phyloP scores from a whole-genome alignment of 1,139 yeast genomes.

The Yamadazyma diospyri region DNA sequence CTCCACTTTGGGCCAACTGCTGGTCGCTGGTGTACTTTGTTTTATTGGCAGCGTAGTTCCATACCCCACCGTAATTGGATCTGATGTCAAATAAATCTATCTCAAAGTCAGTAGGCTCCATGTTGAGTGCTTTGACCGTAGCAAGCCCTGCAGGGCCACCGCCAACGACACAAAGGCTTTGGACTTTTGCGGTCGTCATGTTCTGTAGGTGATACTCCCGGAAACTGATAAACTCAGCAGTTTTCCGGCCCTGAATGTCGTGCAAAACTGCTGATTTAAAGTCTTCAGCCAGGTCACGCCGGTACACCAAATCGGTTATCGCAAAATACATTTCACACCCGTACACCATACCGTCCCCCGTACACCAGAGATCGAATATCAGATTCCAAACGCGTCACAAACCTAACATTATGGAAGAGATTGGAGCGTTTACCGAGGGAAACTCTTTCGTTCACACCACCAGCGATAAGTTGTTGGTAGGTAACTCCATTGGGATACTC shows the following conservation, averaged over 20 bases:
- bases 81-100: slow-evolving; percentile 45
- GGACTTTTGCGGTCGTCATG: not conserved
- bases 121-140: slow-evolving; percentile 43
- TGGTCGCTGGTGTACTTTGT: slow-evolving; percentile 7
- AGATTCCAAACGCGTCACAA: slow-evolving; percentile 9
- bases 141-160: slow-evolving; percentile 53
- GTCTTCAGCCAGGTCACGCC: too few relatives aligned
- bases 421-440: slow-evolving; percentile 46
- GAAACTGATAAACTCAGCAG: not conserved
- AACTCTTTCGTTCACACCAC: slow-evolving; percentile 40
- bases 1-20: slow-evolving; percentile 33
- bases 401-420: slow-evolving; percentile 13
- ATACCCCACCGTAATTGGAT: slow-evolving; percentile 44
- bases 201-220: too few relatives aligned
- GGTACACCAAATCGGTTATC: too few relatives aligned
- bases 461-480: slow-evolving; percentile 40
- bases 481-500: slow-evolving; percentile 48
- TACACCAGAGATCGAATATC: too few relatives aligned
- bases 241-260: too few relatives aligned
- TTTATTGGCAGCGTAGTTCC: slow-evolving; percentile 40
- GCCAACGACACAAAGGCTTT: slow-evolving; percentile 31
- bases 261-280: too few relatives aligned
- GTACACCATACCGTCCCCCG: too few relatives aligned
- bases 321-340: too few relatives aligned
- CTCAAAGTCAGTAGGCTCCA: slow-evolving; percentile 31